Percentiles rank a stretch among this genome's conserved stretches.
Conservation (phyloP, 805 yeast species). For the Danielozyma ontarioensis region DNA sequence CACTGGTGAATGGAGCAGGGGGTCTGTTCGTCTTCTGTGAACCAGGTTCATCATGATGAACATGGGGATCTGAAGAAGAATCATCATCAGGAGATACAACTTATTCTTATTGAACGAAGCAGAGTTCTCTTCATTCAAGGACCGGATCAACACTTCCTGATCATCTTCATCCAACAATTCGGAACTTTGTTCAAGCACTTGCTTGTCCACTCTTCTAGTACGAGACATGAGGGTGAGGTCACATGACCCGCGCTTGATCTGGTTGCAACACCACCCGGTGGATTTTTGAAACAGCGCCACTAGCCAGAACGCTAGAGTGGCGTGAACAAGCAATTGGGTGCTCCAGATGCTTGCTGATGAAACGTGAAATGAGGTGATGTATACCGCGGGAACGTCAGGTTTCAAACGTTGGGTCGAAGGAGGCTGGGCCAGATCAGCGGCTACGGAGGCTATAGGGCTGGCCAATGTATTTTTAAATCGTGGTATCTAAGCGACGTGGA, state of each 20-base stretch:
- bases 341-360: too few species aligned
- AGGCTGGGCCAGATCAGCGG: too few species aligned
- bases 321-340: too few species aligned
- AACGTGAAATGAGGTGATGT: too few species aligned
- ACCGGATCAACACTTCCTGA: slow-evolving; percentile 15
- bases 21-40: slow-evolving; percentile 4
- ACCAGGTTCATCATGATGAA: slow-evolving; percentile 3
- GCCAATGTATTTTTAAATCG: too few species aligned
- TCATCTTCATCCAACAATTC: slow-evolving; percentile 16
- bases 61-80: slow-evolving; percentile 12
- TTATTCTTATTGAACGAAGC: slow-evolving; percentile 4
- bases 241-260: not conserved
- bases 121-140: slow-evolving; percentile 10
- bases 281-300: too few species aligned
- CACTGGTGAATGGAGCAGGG: too few species aligned
- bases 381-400: too few species aligned
- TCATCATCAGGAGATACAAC: slow-evolving; percentile 6
- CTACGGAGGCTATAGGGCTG: too few species aligned
- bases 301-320: too few species aligned
- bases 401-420: too few species aligned
- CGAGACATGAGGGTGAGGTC: slow-evolving; percentile 14
- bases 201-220: slow-evolving; percentile 15
- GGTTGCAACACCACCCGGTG: not conserved
- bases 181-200: slow-evolving; percentile 13
- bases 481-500: too few species aligned